Base-by-base conservation (phyloP, 805 yeast species). In the Saturnispora silvae region DNA sequence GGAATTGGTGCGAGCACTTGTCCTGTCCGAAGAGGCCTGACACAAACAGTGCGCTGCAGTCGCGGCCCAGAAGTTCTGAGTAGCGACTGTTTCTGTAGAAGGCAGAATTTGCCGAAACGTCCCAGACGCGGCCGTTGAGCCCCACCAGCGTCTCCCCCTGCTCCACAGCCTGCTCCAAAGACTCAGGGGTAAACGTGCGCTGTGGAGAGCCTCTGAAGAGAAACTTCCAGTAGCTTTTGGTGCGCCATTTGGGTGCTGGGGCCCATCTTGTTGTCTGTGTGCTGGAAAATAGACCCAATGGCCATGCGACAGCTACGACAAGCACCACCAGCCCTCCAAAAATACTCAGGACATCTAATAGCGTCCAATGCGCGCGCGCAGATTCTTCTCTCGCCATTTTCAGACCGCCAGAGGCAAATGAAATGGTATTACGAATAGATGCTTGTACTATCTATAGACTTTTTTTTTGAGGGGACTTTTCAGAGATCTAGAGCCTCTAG, bases 1-100 rank as follows among this genome's bases (percentile, higher is more conserved):
- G 20, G 16, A 51, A 67, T 0, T 87, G 79, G 42, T 65, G 64
- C 47, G 80, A 80, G 24, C 69, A 32, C n/a, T 11, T 9, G n/a
- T 72, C 13, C 48, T 53, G 24, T 64, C 63, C 28, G 41, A 81
- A 73, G 47, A 86, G 80, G 3, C 87, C 87, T 1, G 84, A 80
- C 3, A 70, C 76, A 47, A 69, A 77, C 15, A 80, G 81, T 20
- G 87, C 59, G 3, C 85, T 77, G 28, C 75, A 71, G 53, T 81
- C 92, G 30, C 59, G 59, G 1, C 89, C 92, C 23, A 77, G 67
- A 48, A 81, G 68, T 29, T 65, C 57, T 8, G 61, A 48, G 51
- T 81, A 81, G 23, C 31, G 22, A 14, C 24, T 25, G 0, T 63
- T 56, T 1, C 77, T 81, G 51, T 81, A 81, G 2, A 75, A 57